Conservation (phyloP, 148 eudicot species). For the Chenopodium berlandieri region DNA sequence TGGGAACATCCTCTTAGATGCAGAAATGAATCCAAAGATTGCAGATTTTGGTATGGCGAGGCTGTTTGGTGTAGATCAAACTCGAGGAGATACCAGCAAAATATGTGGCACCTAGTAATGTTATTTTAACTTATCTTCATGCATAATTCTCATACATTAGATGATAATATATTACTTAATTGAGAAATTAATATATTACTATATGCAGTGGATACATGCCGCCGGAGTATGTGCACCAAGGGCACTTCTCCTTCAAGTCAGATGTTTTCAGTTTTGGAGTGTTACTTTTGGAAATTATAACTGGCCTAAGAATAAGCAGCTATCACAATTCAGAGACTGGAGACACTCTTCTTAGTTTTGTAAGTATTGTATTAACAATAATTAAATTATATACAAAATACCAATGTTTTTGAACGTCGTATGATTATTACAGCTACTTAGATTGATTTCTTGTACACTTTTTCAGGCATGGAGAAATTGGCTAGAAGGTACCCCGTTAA, state of each 20-base stretch:
- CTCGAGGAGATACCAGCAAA: constrained; percentile 41
- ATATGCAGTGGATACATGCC: constrained; percentile 50
- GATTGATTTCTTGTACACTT: neutral
- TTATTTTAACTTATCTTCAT: neutral
- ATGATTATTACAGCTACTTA: too few species aligned
- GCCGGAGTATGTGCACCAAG: constrained; percentile 41
- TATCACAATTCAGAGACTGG: constrained; percentile 19
- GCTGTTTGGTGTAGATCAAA: constrained; percentile 44
- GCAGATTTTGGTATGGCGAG: constrained; percentile 61
- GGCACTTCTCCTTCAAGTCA: constrained; percentile 43
- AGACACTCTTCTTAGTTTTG: constrained; percentile 37
- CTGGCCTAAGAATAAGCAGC: constrained; percentile 29
- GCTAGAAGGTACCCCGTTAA: constrained; percentile 32
- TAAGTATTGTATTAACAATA: constrained; percentile 23
- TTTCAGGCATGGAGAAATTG: constrained; percentile 50
- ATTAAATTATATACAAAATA: neutral
- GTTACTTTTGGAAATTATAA: constrained; percentile 40
- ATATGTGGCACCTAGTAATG: constrained; percentile 64
- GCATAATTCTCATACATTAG: too few species aligned
- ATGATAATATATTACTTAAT: too few species aligned
- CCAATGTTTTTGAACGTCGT: too few species aligned
- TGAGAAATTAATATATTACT: too few species aligned
- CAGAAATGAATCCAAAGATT: constrained; percentile 32
- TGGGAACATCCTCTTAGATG: constrained; percentile 33
- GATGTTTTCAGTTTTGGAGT: constrained; percentile 54